phyloP scores from a whole-genome alignment of 441 rosid species.

The Flueggea neowawraea region DNA sequence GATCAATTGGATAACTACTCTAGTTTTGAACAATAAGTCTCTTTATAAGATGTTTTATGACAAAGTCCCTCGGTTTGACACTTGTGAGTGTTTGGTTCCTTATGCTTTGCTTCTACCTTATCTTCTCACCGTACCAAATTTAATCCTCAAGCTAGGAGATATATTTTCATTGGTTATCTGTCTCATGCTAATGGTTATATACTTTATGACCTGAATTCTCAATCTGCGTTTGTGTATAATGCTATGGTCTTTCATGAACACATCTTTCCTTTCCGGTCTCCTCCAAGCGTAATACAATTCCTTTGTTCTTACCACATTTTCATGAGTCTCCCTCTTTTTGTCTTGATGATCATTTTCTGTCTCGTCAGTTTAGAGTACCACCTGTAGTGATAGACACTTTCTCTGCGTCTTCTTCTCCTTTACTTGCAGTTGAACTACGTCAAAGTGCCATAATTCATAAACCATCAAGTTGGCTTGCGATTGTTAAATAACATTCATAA shows the following conservation, averaged over 20 bases:
- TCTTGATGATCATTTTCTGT: too few relatives aligned
- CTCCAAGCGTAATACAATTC: neutral
- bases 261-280: neutral
- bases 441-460: too few relatives aligned
- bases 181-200: neutral
- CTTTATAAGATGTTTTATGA: neutral
- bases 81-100: neutral
- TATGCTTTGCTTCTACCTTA: neutral
- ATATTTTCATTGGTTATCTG: neutral
- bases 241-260: neutral
- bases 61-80: neutral
- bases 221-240: neutral
- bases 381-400: too few relatives aligned
- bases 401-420: too few relatives aligned
- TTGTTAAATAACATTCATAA: too few relatives aligned
- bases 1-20: neutral
- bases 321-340: too few relatives aligned
- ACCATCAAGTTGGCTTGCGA: too few relatives aligned
- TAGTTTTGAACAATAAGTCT: neutral
- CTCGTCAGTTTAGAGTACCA: too few relatives aligned
- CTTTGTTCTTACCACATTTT: too few relatives aligned
- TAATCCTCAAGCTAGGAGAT: neutral
- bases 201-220: neutral
- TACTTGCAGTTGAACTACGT: too few relatives aligned
- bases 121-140: neutral